phyloP scores from a whole-genome alignment of 495 filamentous ascomycete genomes.

The Talaromyces wortmannii region DNA sequence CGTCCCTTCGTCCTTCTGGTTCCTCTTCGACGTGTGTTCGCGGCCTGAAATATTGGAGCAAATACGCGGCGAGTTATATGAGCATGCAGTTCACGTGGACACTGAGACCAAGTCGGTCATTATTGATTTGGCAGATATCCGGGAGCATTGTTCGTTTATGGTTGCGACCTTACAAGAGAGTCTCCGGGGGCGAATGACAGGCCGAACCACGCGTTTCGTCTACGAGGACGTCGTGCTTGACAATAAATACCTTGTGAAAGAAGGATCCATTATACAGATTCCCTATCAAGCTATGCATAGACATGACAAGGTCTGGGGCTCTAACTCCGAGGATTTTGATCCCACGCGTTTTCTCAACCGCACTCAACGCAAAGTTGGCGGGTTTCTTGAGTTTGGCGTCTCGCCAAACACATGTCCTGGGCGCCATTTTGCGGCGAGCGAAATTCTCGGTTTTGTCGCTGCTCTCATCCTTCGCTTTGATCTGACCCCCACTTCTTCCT shows the following conservation, averaged over 20 bases:
- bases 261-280: slow-evolving; percentile 16
- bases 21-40: slow-evolving; percentile 31
- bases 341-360: slow-evolving; percentile 21
- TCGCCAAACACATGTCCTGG: slow-evolving; percentile 39
- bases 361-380: slow-evolving; percentile 11
- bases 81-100: slow-evolving; percentile 10
- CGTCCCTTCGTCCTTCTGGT: slow-evolving; percentile 37
- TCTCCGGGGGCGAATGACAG: slow-evolving; percentile 17
- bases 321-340: slow-evolving; percentile 16
- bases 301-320: slow-evolving; percentile 19
- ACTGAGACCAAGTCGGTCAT: slow-evolving; percentile 10
- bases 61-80: slow-evolving; percentile 23
- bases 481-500: slow-evolving; percentile 10
- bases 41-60: slow-evolving; percentile 26
- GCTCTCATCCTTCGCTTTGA: slow-evolving; percentile 35
- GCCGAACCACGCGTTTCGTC: slow-evolving; percentile 16
- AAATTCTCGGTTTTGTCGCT: slow-evolving; percentile 28
- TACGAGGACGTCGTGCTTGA: slow-evolving; percentile 23
- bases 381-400: slow-evolving; percentile 34
- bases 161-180: slow-evolving; percentile 33
- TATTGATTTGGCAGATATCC: slow-evolving; percentile 27
- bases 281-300: slow-evolving; percentile 14
- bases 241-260: slow-evolving; percentile 22
- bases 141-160: slow-evolving; percentile 27
- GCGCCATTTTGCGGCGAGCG: slow-evolving; percentile 36